These are phyloP conservation scores for Aspergillus tamarii DNA, from an alignment of 2,329 filamentous ascomycete species.

Conservation along the genomic window DNA sequence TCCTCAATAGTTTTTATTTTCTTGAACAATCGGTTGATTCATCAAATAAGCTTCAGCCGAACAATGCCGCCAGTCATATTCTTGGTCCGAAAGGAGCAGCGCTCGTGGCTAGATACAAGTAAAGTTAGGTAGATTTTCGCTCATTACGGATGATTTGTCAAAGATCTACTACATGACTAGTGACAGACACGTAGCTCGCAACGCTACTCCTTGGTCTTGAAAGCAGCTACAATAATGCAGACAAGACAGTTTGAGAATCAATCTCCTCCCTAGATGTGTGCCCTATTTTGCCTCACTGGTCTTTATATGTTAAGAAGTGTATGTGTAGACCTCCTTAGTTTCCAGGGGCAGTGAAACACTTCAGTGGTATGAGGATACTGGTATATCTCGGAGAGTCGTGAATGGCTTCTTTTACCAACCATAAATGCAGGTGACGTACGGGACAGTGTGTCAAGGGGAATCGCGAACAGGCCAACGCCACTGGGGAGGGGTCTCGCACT, in stretches of 20 bases:
- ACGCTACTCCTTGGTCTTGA: background rate
- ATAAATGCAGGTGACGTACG: background rate
- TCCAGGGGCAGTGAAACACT: background rate
- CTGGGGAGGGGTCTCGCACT: slow-evolving; percentile 1
- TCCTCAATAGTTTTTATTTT: background rate
- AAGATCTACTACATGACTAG: background rate
- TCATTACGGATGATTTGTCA: slow-evolving; percentile 17
- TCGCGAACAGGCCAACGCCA: slow-evolving; percentile 10
- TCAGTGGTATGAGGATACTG: background rate
- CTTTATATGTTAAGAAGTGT: background rate
- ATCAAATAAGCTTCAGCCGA: slow-evolving; percentile 13
- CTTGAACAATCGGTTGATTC: slow-evolving; percentile 1
- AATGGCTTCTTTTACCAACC: background rate
- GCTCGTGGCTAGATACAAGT: slow-evolving; percentile 18
- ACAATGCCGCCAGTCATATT: slow-evolving; percentile 9
- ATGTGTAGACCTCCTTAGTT: background rate
- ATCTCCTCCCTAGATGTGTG: background rate
- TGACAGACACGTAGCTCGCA: background rate
- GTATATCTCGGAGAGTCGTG: background rate
- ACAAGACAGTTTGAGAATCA: background rate
- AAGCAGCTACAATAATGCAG: background rate
- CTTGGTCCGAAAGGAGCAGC: slow-evolving; percentile 8
- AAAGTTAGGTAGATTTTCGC: slow-evolving; percentile 7
- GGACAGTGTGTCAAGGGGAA: slow-evolving; percentile 1
- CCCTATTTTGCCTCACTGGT: background rate